Conservation (phyloP, 768 basidiomycete species). For the Polyporus arcularius region DNA sequence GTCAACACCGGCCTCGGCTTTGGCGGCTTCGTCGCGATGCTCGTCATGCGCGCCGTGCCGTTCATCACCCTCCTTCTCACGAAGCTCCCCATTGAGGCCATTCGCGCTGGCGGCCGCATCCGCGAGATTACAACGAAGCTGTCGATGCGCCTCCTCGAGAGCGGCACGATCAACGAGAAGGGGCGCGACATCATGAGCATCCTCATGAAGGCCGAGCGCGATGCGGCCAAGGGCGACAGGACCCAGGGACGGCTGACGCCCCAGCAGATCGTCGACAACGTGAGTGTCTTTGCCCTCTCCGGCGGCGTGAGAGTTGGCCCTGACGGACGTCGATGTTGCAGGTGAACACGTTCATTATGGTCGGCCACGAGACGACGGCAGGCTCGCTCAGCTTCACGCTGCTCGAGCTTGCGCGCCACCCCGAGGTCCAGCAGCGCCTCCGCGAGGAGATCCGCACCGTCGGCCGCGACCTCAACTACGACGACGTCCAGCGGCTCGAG, state of each 20-base stretch:
- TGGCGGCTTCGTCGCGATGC: slow-evolving; percentile 25
- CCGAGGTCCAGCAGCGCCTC: slow-evolving; percentile 38
- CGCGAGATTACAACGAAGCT: slow-evolving; percentile 29
- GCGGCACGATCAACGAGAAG: slow-evolving; percentile 16
- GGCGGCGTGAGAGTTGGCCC: background rate
- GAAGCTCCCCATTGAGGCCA: slow-evolving; percentile 22
- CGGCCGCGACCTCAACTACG: slow-evolving; percentile 37
- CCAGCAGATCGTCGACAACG: slow-evolving; percentile 27
- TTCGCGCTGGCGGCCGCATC: slow-evolving; percentile 31
- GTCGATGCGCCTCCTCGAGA: slow-evolving; percentile 21
- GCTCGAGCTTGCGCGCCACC: slow-evolving; percentile 40
- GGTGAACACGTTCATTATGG: slow-evolving; percentile 40
- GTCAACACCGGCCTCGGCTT: slow-evolving; percentile 24
- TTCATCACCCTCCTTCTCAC: slow-evolving; percentile 28
- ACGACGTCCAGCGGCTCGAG: slow-evolving; percentile 39
- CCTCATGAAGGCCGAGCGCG: slow-evolving; percentile 21
- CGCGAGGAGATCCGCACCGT: slow-evolving; percentile 37
- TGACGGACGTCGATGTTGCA: slow-evolving; percentile 8
- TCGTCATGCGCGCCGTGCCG: slow-evolving; percentile 30
- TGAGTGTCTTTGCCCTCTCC: slow-evolving; percentile 17
- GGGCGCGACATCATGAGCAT: slow-evolving; percentile 25
- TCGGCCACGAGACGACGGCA: slow-evolving; percentile 46
- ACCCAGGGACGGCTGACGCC: slow-evolving; percentile 13
- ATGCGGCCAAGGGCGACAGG: slow-evolving; percentile 2
- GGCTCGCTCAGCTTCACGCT: slow-evolving; percentile 39